Percentiles rank a stretch among this genome's conserved stretches.
phyloP scores from a whole-genome alignment of 73 alveolate species.

The Stentor coeruleus region DNA sequence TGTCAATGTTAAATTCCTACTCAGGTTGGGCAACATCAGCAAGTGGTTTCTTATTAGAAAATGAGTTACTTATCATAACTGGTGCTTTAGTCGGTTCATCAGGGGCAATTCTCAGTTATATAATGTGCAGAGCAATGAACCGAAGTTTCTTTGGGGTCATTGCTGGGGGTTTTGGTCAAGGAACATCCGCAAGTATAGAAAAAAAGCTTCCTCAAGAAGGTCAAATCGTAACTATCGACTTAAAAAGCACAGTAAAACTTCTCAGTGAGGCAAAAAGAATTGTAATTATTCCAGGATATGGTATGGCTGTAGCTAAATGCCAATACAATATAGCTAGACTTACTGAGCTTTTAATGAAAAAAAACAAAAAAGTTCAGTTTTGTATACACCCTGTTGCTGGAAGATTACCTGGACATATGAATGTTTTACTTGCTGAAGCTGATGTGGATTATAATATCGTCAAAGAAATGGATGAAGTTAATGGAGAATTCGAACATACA shows the following conservation, averaged over 20 bases:
- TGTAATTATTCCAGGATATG: conserved; percentile 71
- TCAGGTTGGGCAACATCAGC: conserved; percentile 76
- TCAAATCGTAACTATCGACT: conserved; percentile 32
- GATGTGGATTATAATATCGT: conserved; percentile 78
- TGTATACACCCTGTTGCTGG: conserved; percentile 84
- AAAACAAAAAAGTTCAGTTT: conserved; percentile 57
- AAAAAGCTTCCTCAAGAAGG: conserved; percentile 22
- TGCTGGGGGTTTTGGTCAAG: conserved; percentile 60
- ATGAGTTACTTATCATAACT: conserved; percentile 58
- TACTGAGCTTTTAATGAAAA: conserved; percentile 36
- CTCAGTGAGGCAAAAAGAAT: conserved; percentile 31
- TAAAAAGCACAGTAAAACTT: conserved; percentile 41
- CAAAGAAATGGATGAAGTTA: conserved; percentile 76
- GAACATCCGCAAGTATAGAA: conserved; percentile 24
- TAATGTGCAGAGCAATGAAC: conserved; percentile 83
- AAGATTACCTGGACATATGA: conserved; percentile 83
- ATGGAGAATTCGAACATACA: conserved; percentile 64
- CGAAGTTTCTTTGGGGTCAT: conserved; percentile 52
- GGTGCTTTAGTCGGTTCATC: conserved; percentile 76
- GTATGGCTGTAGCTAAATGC: conserved; percentile 82
- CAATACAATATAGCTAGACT: conserved; percentile 43
- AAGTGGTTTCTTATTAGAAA: conserved; percentile 70
- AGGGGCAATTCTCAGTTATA: conserved; percentile 75
- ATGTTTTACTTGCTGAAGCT: conserved; percentile 80
- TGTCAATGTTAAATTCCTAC: conserved; percentile 70